phyloP scores from a whole-genome alignment of 768 basidiomycete species.

The Termitomyces sp. region DNA sequence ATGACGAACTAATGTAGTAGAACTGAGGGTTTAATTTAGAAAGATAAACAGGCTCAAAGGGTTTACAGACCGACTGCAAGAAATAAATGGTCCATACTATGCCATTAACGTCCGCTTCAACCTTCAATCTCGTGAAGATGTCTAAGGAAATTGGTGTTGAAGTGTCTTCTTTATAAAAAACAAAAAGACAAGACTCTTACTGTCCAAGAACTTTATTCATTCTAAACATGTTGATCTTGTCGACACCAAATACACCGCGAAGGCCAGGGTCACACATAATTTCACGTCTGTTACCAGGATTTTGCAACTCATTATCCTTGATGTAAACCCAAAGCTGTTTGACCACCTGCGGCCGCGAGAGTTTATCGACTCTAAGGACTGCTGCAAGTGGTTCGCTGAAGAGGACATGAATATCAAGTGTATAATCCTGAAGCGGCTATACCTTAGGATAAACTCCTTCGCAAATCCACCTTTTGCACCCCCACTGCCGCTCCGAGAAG shows the following conservation, averaged over 20 bases:
- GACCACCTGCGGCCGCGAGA: conserved; percentile 87
- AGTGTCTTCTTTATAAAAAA: neutral
- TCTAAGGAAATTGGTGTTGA: conserved; percentile 14
- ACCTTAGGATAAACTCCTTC: conserved; percentile 77
- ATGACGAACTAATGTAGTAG: neutral
- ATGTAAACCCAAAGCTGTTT: conserved; percentile 91
- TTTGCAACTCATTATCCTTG: conserved; percentile 75
- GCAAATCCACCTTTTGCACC: conserved; percentile 68
- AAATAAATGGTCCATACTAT: neutral
- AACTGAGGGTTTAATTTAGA: conserved; percentile 7
- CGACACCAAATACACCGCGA: conserved; percentile 70
- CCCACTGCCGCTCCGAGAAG: conserved; percentile 35
- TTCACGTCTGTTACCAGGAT: conserved; percentile 76
- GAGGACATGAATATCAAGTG: conserved; percentile 1
- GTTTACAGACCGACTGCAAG: neutral
- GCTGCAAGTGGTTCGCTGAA: conserved; percentile 67
- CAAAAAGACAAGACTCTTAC: conserved; percentile 33
- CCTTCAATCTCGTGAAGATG: conserved; percentile 27
- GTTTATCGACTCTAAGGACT: conserved; percentile 57
- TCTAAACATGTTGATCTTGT: conserved; percentile 88
- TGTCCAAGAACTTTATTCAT: conserved; percentile 90
- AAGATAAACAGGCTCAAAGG: conserved; percentile 1
- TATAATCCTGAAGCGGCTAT: neutral
- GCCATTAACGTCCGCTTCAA: neutral
- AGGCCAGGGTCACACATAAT: conserved; percentile 78